Conservation (phyloP, 352 stramenopile genomes). For the Phytophthora agathidicida region DNA sequence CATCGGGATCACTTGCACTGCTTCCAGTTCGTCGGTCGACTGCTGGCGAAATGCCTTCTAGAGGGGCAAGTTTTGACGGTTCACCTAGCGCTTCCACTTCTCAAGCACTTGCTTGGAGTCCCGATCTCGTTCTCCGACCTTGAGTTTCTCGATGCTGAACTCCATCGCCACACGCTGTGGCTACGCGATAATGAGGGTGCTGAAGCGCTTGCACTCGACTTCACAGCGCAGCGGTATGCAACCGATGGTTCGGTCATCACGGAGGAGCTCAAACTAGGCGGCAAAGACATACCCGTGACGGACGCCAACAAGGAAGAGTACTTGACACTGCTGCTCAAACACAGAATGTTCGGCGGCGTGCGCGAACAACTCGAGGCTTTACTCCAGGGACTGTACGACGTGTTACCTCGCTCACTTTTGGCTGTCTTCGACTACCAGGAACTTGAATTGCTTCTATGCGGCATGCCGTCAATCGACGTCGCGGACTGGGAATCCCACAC, state of each 20-base stretch:
- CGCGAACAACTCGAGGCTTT: constrained; percentile 91
- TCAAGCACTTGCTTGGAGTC: constrained; percentile 85
- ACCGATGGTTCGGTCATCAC: constrained; percentile 59
- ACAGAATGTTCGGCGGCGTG: constrained; percentile 93
- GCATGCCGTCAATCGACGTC: constrained; percentile 90
- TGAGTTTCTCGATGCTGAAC: constrained; percentile 80
- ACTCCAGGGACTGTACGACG: constrained; percentile 90
- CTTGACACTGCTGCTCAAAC: constrained; percentile 93
- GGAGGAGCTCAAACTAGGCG: constrained; percentile 91
- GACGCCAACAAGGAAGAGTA: constrained; percentile 96
- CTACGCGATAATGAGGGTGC: constrained; percentile 70
- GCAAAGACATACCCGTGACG: constrained; percentile 92
- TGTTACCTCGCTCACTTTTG: constrained; percentile 90
- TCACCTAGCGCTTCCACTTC: constrained; percentile 75
- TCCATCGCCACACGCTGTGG: constrained; percentile 74
- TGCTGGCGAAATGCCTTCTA: constrained; percentile 80
- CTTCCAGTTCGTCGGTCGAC: constrained; percentile 77
- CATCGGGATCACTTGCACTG: constrained; percentile 74
- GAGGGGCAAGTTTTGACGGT: constrained; percentile 80
- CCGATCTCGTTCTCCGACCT: constrained; percentile 84
- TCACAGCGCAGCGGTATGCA: constrained; percentile 65
- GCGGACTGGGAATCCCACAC: constrained; percentile 90
- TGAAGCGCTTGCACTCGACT: constrained; percentile 73
- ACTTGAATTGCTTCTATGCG: constrained; percentile 95
- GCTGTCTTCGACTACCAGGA: constrained; percentile 95